Evolutionary conservation across 352 stramenopile genomes (phyloP), one percentile per base, ranked within the genome.

Genomic region (Pythium plurisporium): DNA sequence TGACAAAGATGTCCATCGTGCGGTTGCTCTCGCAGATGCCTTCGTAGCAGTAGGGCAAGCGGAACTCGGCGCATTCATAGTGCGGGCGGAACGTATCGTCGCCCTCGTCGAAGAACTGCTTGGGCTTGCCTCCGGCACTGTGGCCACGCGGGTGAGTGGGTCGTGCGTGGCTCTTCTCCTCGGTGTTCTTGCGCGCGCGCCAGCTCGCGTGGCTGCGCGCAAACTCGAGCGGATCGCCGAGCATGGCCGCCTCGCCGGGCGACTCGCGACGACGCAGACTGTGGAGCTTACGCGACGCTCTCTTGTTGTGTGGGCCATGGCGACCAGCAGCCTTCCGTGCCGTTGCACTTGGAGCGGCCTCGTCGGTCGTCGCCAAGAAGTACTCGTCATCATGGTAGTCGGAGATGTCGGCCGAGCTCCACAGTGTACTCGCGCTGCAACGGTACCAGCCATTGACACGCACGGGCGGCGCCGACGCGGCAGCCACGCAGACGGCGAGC

Each of bases 1-100:
- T 82, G 38, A 83, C 47, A 36, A 84, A 76, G n/a, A 87, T 58
- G 8, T 78, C 59, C 44, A 84, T 65, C 30, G 61, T 70, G 17
- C 51, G 55, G 17, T 68, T 63, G 55, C 41, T 20, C 19, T 54
- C 19, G 54, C 76, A 85, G 20, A 81, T 54, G 31, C 43, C 63
- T 1, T 55, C 43, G 65, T 84, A 65, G 48, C 74, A 84, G 26
- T 81, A 36, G 31, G 74, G 72, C 33, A 46, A 52, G 7, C 69
- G 47, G 43, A 79, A 64, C 36, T 59, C 68, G 29, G 72, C 64
- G 55, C 74, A 84, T 51, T 87, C 42, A 20, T 34, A 30, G 55
- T 54, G 26, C n/a, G 33, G 14, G 34, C 22, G 33, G 6, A 60
- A 74, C 37, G 66, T 45, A 7, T 27, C 59, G 14, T 64, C 62